phyloP scores from a whole-genome alignment of 2,329 filamentous ascomycete species.

The Tolypocladium paradoxum region DNA sequence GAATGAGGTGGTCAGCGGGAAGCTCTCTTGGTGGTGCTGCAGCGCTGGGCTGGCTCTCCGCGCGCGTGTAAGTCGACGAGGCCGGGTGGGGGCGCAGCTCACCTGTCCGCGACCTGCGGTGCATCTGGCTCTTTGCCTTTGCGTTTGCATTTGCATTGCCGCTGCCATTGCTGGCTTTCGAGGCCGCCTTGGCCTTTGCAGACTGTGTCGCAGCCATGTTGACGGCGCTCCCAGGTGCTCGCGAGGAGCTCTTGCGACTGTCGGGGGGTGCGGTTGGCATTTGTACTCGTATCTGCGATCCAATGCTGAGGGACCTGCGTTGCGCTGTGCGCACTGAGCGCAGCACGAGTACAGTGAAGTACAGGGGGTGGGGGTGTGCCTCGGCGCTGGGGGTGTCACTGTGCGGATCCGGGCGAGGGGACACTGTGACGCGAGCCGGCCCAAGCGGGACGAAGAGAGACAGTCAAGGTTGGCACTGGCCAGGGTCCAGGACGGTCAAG shows the following conservation, averaged over 20 bases:
- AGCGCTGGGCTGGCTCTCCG: neutral
- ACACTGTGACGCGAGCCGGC: conserved; percentile 11
- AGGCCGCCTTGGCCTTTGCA: conserved; percentile 46
- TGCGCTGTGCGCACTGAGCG: neutral
- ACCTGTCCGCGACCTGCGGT: conserved; percentile 92
- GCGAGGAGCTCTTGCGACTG: conserved; percentile 38
- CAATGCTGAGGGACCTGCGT: neutral
- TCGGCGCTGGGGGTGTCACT: conserved; percentile 5
- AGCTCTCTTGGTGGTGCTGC: neutral
- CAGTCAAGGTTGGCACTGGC: conserved; percentile 4
- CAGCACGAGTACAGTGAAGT: conserved; percentile 10
- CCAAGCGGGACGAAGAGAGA: conserved; percentile 17
- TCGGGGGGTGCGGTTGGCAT: conserved; percentile 59
- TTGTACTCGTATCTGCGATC: conserved; percentile 38
- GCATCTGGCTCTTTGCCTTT: conserved; percentile 74
- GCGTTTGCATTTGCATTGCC: conserved; percentile 22
- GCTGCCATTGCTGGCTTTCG: conserved; percentile 37
- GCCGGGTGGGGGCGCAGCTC: conserved; percentile 22
- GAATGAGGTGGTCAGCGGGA: conserved; percentile 1
- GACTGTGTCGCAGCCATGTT: conserved; percentile 53
- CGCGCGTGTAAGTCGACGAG: conserved; percentile 22
- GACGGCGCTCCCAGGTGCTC: conserved; percentile 33
- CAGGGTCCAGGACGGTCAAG: too few relatives aligned
- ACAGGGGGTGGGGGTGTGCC: conserved; percentile 15
- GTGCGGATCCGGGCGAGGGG: neutral